A percentile compares a stretch with the other conserved stretches of the same genome.
Conservation (phyloP, 345 rosid genomes). For the Brassica cretica region DNA sequence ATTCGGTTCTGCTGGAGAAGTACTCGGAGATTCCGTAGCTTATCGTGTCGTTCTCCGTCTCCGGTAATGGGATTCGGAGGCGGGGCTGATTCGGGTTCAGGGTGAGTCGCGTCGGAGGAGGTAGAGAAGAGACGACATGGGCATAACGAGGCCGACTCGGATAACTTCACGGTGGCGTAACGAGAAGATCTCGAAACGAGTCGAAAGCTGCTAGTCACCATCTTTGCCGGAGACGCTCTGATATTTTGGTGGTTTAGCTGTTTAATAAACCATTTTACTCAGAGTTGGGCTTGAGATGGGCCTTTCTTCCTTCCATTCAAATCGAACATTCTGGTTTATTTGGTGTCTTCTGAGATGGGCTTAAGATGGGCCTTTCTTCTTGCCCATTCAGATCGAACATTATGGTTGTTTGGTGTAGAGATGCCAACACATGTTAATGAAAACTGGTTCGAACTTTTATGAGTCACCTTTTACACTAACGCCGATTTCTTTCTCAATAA, state of each 20-base stretch:
- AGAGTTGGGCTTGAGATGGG: not conserved
- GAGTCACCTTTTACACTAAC: too few relatives aligned
- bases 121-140: constrained; percentile 32
- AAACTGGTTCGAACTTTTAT: not conserved
- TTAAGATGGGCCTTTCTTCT: not conserved
- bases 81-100: not conserved
- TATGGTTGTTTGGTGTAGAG: not conserved
- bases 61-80: constrained; percentile 2
- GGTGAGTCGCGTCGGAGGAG: constrained; percentile 2
- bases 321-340: not conserved
- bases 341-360: not conserved
- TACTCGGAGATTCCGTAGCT: constrained; percentile 44
- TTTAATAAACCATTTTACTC: not conserved
- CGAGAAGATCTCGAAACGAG: constrained; percentile 19
- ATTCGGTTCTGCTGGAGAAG: constrained; percentile 57
- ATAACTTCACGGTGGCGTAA: not conserved
- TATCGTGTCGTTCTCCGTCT: constrained; percentile 45
- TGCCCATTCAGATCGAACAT: not conserved
- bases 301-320: not conserved
- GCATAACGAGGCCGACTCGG: constrained; percentile 10
- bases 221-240: not conserved
- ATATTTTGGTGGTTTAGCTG: not conserved
- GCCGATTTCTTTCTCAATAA: not conserved
- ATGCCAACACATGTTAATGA: not conserved
- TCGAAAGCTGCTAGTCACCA: constrained; percentile 25